Base-by-base conservation (phyloP, 1,284 basidiomycete genomes). In the Fomitopsis palustris region DNA sequence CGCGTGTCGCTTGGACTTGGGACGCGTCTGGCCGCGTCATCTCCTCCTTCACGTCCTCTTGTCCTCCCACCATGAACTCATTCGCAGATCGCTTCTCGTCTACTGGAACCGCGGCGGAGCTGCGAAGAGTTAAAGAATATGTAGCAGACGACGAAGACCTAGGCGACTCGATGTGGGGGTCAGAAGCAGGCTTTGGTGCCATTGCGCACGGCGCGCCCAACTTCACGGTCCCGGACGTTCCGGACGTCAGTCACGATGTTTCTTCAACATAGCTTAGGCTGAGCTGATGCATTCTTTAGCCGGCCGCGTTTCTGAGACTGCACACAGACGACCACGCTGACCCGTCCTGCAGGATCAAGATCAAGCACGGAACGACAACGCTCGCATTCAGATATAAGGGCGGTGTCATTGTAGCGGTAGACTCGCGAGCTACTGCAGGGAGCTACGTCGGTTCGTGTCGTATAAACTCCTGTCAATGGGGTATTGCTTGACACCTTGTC, bases 361-460 rank as follows among this genome's bases (percentile, higher is more conserved):
- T 99, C 65, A 90, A 95, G 70, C 97, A 99, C 77, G 97, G 97
- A 70, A 99, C 97, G 17, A 99, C 97, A 4, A 99, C 97, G 4
- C 84, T 99, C 51, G 97, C 97, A 9, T 99, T 99, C 85, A 85
- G 95, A 72, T 99, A 92, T 80, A 80, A 93, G 71, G 97, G 96
- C 42, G 97, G 97, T 56, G 96, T 99, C 64, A 96, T 99, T 62
- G 96, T 99, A 23, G 93, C 95, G 29, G 97, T 99, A 31, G 97
- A 99, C 75, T 99, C 96, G 45, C 81, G 97, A 73, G 97, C 97
- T 38, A 99, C 96, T 7, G 94, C 96, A 23, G 97, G 97, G 70
- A 94, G 88, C 75, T 99, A 99, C 76, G 86, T 99, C 71, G 96
- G 96, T 92, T 69, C 59, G 85, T 77, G 33, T 1, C 41, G 23